Evolutionary conservation across 2,329 filamentous ascomycete genomes (phyloP).

Genomic region (Elsinoe batatas): DNA sequence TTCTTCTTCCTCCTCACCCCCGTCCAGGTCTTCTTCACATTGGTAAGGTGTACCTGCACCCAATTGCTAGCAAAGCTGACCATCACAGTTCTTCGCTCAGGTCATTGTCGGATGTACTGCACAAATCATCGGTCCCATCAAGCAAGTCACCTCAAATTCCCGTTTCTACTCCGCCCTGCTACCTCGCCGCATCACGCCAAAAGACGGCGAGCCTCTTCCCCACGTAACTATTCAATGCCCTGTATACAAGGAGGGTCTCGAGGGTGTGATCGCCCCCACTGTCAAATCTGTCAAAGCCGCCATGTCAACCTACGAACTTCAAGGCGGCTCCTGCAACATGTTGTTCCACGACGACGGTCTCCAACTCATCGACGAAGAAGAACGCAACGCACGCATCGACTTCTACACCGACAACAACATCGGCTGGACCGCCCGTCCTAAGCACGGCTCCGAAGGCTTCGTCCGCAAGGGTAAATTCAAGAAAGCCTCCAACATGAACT

Average conservation of each 20-base stretch:
- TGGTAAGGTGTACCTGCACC: constrained; percentile 32
- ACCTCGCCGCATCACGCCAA: constrained; percentile 48
- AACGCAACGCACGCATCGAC: constrained; percentile 35
- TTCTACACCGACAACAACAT: constrained; percentile 44
- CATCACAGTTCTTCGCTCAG: constrained; percentile 57
- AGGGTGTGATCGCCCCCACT: constrained; percentile 64
- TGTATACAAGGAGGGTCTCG: constrained; percentile 76
- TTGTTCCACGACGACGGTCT: constrained; percentile 66
- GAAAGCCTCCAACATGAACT: constrained; percentile 66
- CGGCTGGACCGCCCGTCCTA: constrained; percentile 41
- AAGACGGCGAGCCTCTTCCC: constrained; percentile 43
- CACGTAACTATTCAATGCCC: constrained; percentile 72
- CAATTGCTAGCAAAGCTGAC: not conserved
- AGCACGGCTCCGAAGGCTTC: constrained; percentile 43
- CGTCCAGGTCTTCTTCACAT: constrained; percentile 68
- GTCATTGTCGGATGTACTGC: constrained; percentile 67
- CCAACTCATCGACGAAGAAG: constrained; percentile 49
- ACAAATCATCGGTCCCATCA: constrained; percentile 66
- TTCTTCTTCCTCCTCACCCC: constrained; percentile 57
- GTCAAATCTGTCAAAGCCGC: constrained; percentile 68
- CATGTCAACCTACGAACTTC: constrained; percentile 66
- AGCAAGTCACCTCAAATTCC: constrained; percentile 64
- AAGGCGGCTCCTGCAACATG: constrained; percentile 68
- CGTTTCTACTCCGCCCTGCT: constrained; percentile 72
- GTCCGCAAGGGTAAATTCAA: constrained; percentile 56